Percentiles rank a stretch among this genome's conserved stretches.
Evolutionary conservation across 176 grass and related monocot genomes (phyloP).

Genomic region (Zoysia pacifica): DNA sequence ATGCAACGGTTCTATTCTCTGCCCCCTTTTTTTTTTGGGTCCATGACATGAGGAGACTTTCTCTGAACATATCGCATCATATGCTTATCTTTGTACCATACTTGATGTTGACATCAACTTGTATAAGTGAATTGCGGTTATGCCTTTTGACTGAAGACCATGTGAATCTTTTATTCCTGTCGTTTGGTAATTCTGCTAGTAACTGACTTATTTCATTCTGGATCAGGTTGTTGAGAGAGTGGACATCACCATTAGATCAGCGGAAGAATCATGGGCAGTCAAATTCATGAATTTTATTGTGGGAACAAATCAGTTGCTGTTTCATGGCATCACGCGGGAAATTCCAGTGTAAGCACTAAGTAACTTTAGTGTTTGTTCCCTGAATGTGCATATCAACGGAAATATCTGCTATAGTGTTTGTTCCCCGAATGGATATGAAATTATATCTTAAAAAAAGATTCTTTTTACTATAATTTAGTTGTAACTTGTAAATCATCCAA

Average conservation of each 20-base stretch:
- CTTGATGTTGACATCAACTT: background rate
- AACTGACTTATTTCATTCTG: slow-evolving; percentile 22
- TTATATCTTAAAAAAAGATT: background rate
- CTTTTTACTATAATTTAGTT: background rate
- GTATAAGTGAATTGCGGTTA: background rate
- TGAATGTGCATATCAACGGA: background rate
- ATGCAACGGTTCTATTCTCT: background rate
- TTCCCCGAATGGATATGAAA: background rate
- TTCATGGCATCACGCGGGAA: slow-evolving; percentile 77
- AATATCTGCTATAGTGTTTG: background rate
- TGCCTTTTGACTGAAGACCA: background rate
- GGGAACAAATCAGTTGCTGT: slow-evolving; percentile 77
- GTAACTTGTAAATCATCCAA: slow-evolving; percentile 4
- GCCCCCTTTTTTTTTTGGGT: no score
- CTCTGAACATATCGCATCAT: background rate
- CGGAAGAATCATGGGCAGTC: slow-evolving; percentile 70
- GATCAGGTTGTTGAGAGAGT: slow-evolving; percentile 71
- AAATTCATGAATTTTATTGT: slow-evolving; percentile 84
- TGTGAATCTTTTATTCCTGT: background rate
- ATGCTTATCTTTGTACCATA: background rate
- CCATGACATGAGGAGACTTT: background rate
- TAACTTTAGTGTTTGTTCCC: slow-evolving; percentile 11
- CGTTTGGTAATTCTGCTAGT: background rate
- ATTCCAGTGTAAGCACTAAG: slow-evolving; percentile 71
- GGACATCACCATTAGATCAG: slow-evolving; percentile 50